Evolutionary conservation across 2,329 filamentous ascomycete genomes (phyloP).

Genomic region (Pezicula neosporulosa): DNA sequence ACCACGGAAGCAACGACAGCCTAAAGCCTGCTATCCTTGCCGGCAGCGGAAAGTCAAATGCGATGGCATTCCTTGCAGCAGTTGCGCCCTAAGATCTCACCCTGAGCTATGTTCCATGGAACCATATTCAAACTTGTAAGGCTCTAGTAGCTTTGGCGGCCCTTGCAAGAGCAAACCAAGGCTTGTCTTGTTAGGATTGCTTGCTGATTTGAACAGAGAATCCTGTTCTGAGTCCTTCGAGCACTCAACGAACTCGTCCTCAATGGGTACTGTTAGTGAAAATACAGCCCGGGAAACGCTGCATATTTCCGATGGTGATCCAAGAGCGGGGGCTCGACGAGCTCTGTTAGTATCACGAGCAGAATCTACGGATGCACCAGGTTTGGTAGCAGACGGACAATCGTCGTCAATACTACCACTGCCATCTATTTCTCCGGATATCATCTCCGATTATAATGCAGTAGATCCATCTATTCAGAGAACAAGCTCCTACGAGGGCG

Average conservation of each 20-base stretch:
- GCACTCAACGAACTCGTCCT: background rate
- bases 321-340: background rate
- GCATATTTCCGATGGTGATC: background rate
- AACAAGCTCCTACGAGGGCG: background rate
- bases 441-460: background rate
- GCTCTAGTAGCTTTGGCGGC: background rate
- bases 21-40: constrained; percentile 5
- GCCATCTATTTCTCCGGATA: background rate
- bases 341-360: background rate
- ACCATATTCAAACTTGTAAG: background rate
- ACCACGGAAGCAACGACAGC: background rate
- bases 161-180: background rate
- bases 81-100: background rate
- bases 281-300: background rate
- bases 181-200: background rate
- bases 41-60: constrained; percentile 3
- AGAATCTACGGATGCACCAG: background rate
- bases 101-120: background rate
- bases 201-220: background rate
- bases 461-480: background rate
- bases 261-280: too few relatives aligned
- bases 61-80: constrained; percentile 1
- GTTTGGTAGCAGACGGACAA: background rate
- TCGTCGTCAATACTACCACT: background rate
- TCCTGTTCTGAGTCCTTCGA: background rate